Base-by-base conservation (phyloP, 805 yeast species). In the Metschnikowia aberdeeniae region DNA sequence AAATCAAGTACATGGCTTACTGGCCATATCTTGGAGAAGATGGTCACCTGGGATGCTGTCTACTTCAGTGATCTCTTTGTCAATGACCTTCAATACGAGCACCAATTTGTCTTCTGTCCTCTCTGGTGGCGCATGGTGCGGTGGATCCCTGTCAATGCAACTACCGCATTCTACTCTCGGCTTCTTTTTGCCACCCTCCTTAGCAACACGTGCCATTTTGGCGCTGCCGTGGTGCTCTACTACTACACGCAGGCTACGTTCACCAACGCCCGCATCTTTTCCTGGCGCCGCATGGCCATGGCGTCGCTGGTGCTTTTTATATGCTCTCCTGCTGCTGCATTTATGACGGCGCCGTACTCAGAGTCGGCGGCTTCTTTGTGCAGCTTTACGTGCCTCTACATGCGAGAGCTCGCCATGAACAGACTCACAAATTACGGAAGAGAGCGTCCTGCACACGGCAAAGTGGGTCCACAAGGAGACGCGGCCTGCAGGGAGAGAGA, bases 101-200 rank as follows among this genome's bases (percentile, higher is more conserved):
- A 92, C 61, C 95, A 89, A 64, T 86, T 80, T 74, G 97, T 95
- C 4, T 92, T 88, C 60, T 81, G 95, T 24, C 86, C 86, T 9
- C 58, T 80, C 2, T 92, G 96, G 95, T 75, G 84, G 69, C 58
- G 77, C 20, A 37, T 82, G 3, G 63, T 84, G 3, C 59, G 53
- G 36, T 51, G 30, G n/a, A 11, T 50, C 11, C 55, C 50, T 3
- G 49, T 35, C 3, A 13, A 10, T 7, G 14, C 24, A 6, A 40
- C 33, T 5, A 43, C 47, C 8, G 19, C 19, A 10, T 54, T 54
- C 33, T 52, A 54, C 42, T 38, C 40, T 4, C 44, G 54, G 9
- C 47, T 54, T 27, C n/a, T 48, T 2, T 37, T 40, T 34, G 55
- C 82, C 1, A 60, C 83, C 1, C 11, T 74, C 0, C 31, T 83